Evolutionary conservation across 1,284 basidiomycete genomes (phyloP), one percentile per base, ranked within the genome.

Genomic region (Phellopilus nigrolimitatus): DNA sequence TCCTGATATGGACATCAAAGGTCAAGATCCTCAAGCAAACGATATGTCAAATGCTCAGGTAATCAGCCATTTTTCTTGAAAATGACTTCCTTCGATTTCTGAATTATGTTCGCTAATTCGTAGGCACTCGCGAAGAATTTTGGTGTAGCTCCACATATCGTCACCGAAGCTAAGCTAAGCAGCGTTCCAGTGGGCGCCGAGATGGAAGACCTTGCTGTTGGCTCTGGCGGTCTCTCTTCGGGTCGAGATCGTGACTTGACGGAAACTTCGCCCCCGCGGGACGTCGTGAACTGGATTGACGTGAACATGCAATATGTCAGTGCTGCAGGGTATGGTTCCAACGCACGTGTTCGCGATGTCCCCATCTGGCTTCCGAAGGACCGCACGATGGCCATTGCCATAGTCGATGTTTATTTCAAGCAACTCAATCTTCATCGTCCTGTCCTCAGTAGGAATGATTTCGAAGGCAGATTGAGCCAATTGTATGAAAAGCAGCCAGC

Each of bases 401-500:
- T 89, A 57, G 72, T 85, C 47, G 73, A 83, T 13, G 73, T 79
- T 40, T 91, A 90, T 66, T 91, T 91, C 65, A 61, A 67, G 0
- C 78, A 80, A 41, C 84, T 91, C 64, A 89, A 91, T 60, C 64
- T 76, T 57, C 87, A 91, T 62, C 79, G 88, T 1, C 88, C 88
- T 0, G 82, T 89, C 41, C 86, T 84, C 62, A 64, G 74, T 28
- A 79, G 78, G 36, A 68, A 71, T 48, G 79, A 83, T 31, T 90
- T 90, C 63, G 75, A 84, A 57, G 71, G 70, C 53, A 72, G 72
- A 9, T 66, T 91, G 49, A 70, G 78, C 38, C 73, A 77, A 17
- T 71, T 89, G n/a, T 91, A 91, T 60, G 73, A 79, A 0, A 72
- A 73, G 37, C 65, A 70, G 19, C 67, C 69, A 9, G 57, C 74